Evolutionary conservation across 805 yeast genomes (phyloP), one percentile per base, ranked within the genome.

Genomic region (Scheffersomyces coipomensis): DNA sequence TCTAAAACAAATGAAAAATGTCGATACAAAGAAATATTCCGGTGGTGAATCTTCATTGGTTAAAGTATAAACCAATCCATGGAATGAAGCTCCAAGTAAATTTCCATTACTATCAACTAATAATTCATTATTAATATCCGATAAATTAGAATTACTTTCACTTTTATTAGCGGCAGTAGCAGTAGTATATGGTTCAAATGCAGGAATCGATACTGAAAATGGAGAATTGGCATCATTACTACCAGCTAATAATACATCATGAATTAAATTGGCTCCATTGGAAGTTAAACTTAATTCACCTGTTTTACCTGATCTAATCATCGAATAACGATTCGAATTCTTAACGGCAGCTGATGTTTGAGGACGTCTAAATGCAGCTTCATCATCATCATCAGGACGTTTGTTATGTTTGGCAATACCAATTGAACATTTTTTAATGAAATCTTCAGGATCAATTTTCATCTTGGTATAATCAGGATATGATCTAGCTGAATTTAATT

Each of bases 1-100:
- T 50, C 89, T 73, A 64, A 84, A 88, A 30, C 87, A 82, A 39
- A 88, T 66, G 64, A 90, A 79, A 53, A 89, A 86, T 0, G 93
- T 78, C 0, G 93, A 78, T 2, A 79, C 70, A 43, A 83, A 78
- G 52, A 84, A 81, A 41, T 79, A 79, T 42, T 79, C 85, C 2
- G 88, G 84, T 12, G 82, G 81, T 1, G 73, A 57, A 25, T 62
- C 44, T 51, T 85, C 91, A 57, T 85, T 83, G 0, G 90, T 85
- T 35, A 85, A 60, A 18, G 85, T 69, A 49, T 68, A 75, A 3
- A 85, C 77, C 40, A 85, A 65, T 0, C 88, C 85, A 47, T 79
- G 76, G 56, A 85, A 82, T 0, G 90, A 82, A 2, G 86, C 84
- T 11, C 90, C 91, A 33, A 82, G 55, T 17, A 85, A 56, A 36